Evolutionary conservation across 2,329 filamentous ascomycete species (phyloP), one percentile per base, ranked within the genome.

Genomic region (Neophaeococcomyces aloes): DNA sequence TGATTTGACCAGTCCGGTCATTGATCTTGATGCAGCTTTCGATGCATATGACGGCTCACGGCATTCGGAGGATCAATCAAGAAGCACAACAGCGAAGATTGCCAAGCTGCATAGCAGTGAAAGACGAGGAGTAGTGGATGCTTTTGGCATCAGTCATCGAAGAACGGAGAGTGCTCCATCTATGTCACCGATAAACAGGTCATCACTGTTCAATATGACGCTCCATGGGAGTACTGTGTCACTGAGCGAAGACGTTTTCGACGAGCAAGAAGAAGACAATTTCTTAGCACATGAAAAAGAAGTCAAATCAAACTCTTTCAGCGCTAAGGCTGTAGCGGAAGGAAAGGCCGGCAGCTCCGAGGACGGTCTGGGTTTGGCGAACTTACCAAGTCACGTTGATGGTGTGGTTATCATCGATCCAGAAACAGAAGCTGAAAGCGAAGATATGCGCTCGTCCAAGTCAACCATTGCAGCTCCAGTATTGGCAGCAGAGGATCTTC

Each of bases 21-120:
- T 98, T 50, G 91, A 98, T 61, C 69, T 98, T 32, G 91, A 98
- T 65, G 89, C 88, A 14, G 91, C 89, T 19, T 72, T 96, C 1
- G 88, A 87, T 1, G 87, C 89, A 0, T 94, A 94, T 63, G 91
- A 87, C 0, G 65, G 67, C 6, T 65, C 66, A 40, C 64, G 64
- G 54, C 39, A 51, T 18, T 58, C 60, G n/a, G 55, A 58, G 14
- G 53, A 57, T 17, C 42, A 38, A 40, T 31, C 45, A 10, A 41
- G 42, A 14, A 37, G 32, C n/a, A 47, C 41, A 18, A 48, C 57
- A 2, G 64, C 59, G 43, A 59, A 63, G 5, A 65, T 68, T 42
- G 61, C 63, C 5, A 61, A 65, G 27, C 68, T 71, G 62, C 69
- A 71, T 52, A 71, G 68, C 46, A 68, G 67, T 56, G 68, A 70